A percentile compares a stretch with the other conserved stretches of the same genome.
phyloP scores from a whole-genome alignment of 2,329 filamentous ascomycete genomes.

The Aspergillus carbonarius region DNA sequence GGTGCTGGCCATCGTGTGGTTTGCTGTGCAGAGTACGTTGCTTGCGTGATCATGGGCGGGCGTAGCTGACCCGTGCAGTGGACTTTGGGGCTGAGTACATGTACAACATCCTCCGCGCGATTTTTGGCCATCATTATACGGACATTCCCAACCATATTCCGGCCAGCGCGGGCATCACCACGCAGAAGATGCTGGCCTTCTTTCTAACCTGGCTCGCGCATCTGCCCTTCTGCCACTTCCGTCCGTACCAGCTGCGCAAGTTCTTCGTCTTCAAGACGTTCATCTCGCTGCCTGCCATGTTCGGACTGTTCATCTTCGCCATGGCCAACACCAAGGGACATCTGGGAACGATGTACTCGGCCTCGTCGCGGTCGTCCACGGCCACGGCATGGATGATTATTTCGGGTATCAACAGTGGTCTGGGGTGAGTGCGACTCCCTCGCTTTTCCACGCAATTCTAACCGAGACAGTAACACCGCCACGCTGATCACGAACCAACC shows the following conservation, averaged over 20 bases:
- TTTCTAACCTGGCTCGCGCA: conserved; percentile 43
- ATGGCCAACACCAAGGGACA: conserved; percentile 41
- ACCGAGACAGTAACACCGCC: conserved; percentile 27
- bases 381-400: conserved; percentile 38
- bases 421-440: conserved; percentile 25
- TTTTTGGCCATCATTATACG: conserved; percentile 36
- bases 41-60: neutral
- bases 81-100: conserved; percentile 16
- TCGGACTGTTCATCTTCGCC: conserved; percentile 42
- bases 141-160: conserved; percentile 22
- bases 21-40: conserved; percentile 29
- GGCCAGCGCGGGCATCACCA: conserved; percentile 33
- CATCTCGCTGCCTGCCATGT: conserved; percentile 40
- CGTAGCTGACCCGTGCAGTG: conserved; percentile 12
- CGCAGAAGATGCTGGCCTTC: conserved; percentile 37
- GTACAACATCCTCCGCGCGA: conserved; percentile 24
- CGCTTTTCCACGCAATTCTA: neutral
- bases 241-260: conserved; percentile 46
- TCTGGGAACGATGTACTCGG: conserved; percentile 27
- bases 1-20: conserved; percentile 44
- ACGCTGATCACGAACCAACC: conserved; percentile 46
- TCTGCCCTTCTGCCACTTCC: conserved; percentile 44
- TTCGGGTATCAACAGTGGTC: conserved; percentile 41
- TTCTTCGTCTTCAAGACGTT: conserved; percentile 49
- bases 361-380: conserved; percentile 10